Base-by-base conservation (phyloP, 805 yeast genomes). In the Ogataea dorogensis region DNA sequence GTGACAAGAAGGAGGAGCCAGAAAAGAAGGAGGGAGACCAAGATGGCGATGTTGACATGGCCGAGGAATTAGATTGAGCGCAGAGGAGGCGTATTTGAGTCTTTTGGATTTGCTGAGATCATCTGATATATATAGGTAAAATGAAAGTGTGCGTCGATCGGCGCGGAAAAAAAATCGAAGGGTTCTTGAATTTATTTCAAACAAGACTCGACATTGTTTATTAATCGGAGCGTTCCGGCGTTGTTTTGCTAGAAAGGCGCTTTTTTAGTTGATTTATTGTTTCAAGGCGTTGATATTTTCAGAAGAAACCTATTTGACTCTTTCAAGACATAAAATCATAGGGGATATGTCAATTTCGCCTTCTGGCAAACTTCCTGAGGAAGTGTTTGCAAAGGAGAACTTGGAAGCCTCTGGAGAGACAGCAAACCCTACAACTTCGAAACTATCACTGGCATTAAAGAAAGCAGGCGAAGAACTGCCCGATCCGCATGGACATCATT, bases 31-130 rank as follows among this genome's bases (percentile, higher is more conserved):
- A n/a, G 47, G 69, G 35, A 52, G 61, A 46, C 32, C 35, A 47
- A 21, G 69, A 63, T 21, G 65, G 62, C 35, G 65, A 63, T 50
- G 61, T 58, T 32, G 52, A 54, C 31, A 64, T 64, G 69, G 55
- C 33, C 16, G 53, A 50, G 12, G 51, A 48, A 32, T 36, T 50
- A 21, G 54, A 50, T 26, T 41, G 23, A 26, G 25, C 17, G 33
- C 46, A 43, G 41, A 39, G 17, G 28, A 16, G 19, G 26, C 15
- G 14, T 29, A 20, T n/a, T 25, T 23, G 24, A 14, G 21, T 33
- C 31, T 26, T 26, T 26, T 23, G 26, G 7, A 33, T 28, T 34
- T 34, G 38, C 38, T 34, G 15, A 19, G 19, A 20, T 34, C 22
- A 22, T 34, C 38, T 34, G 28, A 34, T 34, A 33, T 27, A 33